phyloP scores from a whole-genome alignment of 164 flowering plant species.

The Protea cynaroides region DNA sequence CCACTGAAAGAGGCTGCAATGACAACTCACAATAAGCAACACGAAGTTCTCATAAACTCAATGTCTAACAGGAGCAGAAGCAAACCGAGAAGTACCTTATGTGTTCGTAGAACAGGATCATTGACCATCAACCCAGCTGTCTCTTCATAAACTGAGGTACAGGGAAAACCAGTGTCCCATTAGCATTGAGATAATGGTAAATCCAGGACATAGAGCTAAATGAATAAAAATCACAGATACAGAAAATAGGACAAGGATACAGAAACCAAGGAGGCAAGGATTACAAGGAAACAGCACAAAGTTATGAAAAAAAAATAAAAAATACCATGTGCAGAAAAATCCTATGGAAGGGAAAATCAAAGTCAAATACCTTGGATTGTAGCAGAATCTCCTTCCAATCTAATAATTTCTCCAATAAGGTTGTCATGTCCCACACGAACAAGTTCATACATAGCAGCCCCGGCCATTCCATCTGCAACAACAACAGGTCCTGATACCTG shows the following conservation, averaged over 20 bases:
- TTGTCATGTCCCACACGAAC: slow-evolving; percentile 99
- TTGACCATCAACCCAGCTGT: slow-evolving; percentile 96
- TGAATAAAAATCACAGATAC: background rate
- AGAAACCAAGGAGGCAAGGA: background rate
- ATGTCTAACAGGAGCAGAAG: background rate
- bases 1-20: slow-evolving; percentile 94
- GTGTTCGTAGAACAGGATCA: slow-evolving; percentile 94
- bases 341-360: background rate
- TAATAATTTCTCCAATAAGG: slow-evolving; percentile 96
- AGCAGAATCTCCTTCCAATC: slow-evolving; percentile 99
- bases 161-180: background rate
- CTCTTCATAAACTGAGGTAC: slow-evolving; percentile 84
- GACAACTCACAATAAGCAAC: slow-evolving; percentile 2
- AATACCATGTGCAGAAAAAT: background rate
- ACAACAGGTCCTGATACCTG: slow-evolving; percentile 99
- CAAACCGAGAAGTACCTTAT: slow-evolving; percentile 46
- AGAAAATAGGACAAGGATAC: background rate
- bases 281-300: background rate
- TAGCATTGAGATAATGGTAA: background rate
- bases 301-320: background rate
- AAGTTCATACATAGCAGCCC: slow-evolving; percentile 99
- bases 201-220: background rate
- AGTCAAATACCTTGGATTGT: slow-evolving; percentile 80
- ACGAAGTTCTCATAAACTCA: background rate
- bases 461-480: slow-evolving; percentile 98